Evolutionary conservation across 2,329 filamentous ascomycete genomes (phyloP), one percentile per base, ranked within the genome.

Genomic region (Monosporascus sp.): DNA sequence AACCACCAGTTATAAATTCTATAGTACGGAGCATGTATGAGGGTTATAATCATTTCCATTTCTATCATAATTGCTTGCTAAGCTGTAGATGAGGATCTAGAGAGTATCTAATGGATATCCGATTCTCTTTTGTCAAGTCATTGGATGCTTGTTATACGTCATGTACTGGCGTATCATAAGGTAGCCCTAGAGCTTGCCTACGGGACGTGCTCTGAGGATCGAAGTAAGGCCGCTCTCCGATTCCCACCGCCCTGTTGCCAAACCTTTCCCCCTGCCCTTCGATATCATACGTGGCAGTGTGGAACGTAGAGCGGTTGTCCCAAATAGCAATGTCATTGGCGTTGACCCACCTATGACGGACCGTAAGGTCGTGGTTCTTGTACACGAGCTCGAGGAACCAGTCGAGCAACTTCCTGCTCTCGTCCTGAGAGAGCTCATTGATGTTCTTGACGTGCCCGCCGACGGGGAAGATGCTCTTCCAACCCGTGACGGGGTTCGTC

Each of bases 241-340:
- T 69, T 49, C 69, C 73, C 43, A 79, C 76, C 2, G 76, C 69
- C 48, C 79, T 63, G 61, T 80, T 69, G 44, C 76, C 71, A 58
- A 69, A 66, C 56, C 80, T 66, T 26, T 71, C 77, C 66, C 43
- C 43, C 22, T 22, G 43, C 5, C 43, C 43, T 1, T 46, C 43
- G 24, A 26, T 26, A 22, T 46, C 43, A 17, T 82, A 85, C 0
- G 83, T 87, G 0, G 84, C 84, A 24, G 78, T 76, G 59, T 81
- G 78, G 62, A 73, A 74, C 11, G 71, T 78, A 38, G 72, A 74
- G 41, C 76, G 69, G 61, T 88, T 88, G 63, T 88, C 85, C 85
- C 85, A 88, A 58, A 88, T 84, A 1, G 83, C 80, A 5, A 78
- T 63, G 59, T 82, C 78, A 52, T 81, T 80, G 62, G 75, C 70